These are phyloP conservation scores for Psilocybe mexicana DNA, from an alignment of 1,284 basidiomycete genomes.

Conservation along the genomic window DNA sequence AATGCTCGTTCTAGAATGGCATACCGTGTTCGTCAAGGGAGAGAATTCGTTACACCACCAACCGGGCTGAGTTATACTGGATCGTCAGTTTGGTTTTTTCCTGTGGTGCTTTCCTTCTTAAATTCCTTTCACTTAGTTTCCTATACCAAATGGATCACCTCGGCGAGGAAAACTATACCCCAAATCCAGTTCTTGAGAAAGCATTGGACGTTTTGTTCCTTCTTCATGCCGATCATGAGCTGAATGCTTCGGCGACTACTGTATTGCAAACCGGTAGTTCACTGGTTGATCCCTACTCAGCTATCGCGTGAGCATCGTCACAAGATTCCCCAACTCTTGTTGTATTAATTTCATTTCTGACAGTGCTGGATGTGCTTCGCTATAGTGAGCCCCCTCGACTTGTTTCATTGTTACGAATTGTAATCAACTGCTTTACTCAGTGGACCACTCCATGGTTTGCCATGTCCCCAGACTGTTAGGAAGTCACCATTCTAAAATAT, in stretches of 20 bases:
- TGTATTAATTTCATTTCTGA: slow-evolving; percentile 3
- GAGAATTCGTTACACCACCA: slow-evolving; percentile 85
- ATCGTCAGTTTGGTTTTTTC: slow-evolving; percentile 52
- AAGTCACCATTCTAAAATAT: slow-evolving; percentile 4
- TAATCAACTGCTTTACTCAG: slow-evolving; percentile 33
- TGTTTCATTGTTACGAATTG: not conserved
- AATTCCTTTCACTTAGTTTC: slow-evolving; percentile 53
- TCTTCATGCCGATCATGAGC: slow-evolving; percentile 85
- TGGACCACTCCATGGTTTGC: slow-evolving; percentile 75
- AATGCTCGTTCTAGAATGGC: slow-evolving; percentile 61
- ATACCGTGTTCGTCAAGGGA: slow-evolving; percentile 84
- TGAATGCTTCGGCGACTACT: slow-evolving; percentile 83
- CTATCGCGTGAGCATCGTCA: slow-evolving; percentile 58
- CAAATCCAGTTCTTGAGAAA: slow-evolving; percentile 81
- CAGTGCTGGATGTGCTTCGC: slow-evolving; percentile 79
- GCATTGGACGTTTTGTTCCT: slow-evolving; percentile 86
- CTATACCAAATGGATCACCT: slow-evolving; percentile 87
- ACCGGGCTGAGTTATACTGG: slow-evolving; percentile 81
- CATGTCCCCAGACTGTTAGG: not conserved
- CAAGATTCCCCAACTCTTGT: not conserved
- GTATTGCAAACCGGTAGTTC: slow-evolving; percentile 86
- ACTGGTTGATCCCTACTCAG: slow-evolving; percentile 85
- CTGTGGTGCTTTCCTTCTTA: not conserved
- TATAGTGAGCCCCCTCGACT: slow-evolving; percentile 59
- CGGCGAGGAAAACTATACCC: slow-evolving; percentile 69